Conservation (phyloP, 2,329 filamentous ascomycete species). For the Trichoderma endophyticum region DNA sequence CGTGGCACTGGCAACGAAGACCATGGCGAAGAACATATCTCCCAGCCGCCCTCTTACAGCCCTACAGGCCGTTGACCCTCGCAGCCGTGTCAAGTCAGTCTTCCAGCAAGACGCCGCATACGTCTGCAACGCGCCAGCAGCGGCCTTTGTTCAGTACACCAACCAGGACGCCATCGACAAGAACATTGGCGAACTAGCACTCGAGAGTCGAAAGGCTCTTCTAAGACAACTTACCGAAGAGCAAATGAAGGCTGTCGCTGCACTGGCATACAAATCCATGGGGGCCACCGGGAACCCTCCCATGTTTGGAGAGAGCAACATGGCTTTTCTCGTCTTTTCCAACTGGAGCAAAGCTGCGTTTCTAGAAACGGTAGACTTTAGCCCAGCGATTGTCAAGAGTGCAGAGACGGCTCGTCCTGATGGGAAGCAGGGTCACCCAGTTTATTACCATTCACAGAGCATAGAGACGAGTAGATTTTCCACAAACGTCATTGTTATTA, state of each 20-base stretch:
- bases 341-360: slow-evolving; percentile 14
- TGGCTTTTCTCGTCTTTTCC: background rate
- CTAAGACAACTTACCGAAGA: background rate
- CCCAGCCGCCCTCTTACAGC: background rate
- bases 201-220: background rate
- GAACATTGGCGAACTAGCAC: background rate
- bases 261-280: background rate
- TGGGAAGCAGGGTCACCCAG: background rate
- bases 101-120: slow-evolving; percentile 2
- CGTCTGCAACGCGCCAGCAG: background rate
- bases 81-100: background rate
- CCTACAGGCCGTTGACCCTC: background rate
- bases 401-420: background rate
- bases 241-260: slow-evolving; percentile 3
- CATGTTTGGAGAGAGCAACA: background rate
- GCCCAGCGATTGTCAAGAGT: background rate
- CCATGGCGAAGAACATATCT: background rate
- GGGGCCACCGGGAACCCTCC: background rate
- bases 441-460: background rate
- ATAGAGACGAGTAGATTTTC: background rate
- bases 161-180: background rate
- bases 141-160: background rate
- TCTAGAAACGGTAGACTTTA: slow-evolving; percentile 2
- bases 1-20: background rate
- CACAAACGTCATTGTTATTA: background rate